Percentiles rank a stretch among this genome's conserved stretches.
Conservation (phyloP, 1,284 basidiomycete genomes). For the Xerocomus subilludens region DNA sequence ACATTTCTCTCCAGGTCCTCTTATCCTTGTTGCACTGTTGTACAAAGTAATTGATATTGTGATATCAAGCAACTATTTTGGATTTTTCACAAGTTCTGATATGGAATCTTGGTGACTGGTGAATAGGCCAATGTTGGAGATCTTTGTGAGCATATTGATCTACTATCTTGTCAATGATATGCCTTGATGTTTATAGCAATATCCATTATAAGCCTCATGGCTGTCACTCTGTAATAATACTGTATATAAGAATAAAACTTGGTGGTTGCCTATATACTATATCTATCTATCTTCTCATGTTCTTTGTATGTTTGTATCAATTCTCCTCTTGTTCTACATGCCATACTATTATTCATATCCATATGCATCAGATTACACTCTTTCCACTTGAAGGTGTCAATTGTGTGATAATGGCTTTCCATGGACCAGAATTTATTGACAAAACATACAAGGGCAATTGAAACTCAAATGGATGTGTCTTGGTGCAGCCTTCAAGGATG, state of each 20-base stretch:
- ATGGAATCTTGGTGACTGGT: constrained; percentile 73
- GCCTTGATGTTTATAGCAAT: constrained; percentile 61
- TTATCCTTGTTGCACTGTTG: constrained; percentile 64
- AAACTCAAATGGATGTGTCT: constrained; percentile 48
- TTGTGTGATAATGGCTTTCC: constrained; percentile 68
- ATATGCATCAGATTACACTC: constrained; percentile 62
- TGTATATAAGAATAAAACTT: constrained; percentile 63
- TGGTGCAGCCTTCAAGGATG: constrained; percentile 34
- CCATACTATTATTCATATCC: not conserved
- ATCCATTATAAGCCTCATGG: constrained; percentile 69
- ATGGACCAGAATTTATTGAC: constrained; percentile 69
- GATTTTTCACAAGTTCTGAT: constrained; percentile 80
- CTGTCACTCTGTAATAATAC: constrained; percentile 65
- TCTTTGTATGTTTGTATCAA: constrained; percentile 53
- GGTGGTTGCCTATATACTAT: constrained; percentile 74
- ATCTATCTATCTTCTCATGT: constrained; percentile 59
- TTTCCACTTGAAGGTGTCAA: constrained; percentile 69
- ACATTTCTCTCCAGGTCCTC: constrained; percentile 59
- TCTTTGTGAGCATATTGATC: constrained; percentile 68
- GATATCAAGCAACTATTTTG: constrained; percentile 74
- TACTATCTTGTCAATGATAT: not conserved
- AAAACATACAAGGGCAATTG: constrained; percentile 62
- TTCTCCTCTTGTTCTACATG: not conserved
- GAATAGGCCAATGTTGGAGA: constrained; percentile 74
- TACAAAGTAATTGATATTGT: constrained; percentile 67